These are phyloP conservation scores for Ogataea parapolymorpha DNA, from an alignment of 805 yeast genomes.

Conservation along the genomic window DNA sequence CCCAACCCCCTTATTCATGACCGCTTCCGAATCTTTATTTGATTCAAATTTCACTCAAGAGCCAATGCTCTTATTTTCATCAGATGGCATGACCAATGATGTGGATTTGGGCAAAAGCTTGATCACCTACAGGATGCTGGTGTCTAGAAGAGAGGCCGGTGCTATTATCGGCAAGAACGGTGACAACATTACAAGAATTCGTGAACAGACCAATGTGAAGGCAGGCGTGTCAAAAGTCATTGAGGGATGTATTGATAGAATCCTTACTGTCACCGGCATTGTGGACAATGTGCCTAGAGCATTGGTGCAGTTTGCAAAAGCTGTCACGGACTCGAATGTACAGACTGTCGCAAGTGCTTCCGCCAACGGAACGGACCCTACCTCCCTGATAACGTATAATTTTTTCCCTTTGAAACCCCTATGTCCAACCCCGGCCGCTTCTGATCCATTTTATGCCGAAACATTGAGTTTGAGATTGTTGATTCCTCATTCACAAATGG, in stretches of 20 bases:
- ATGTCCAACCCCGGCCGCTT: conserved; percentile 47
- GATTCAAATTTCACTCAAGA: conserved; percentile 29
- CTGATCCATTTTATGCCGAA: conserved; percentile 50
- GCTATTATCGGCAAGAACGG: conserved; percentile 88
- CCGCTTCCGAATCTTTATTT: conserved; percentile 33
- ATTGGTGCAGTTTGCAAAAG: conserved; percentile 63
- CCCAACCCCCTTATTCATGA: conserved; percentile 9
- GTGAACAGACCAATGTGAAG: conserved; percentile 73
- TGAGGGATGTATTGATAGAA: conserved; percentile 79
- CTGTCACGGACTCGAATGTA: conserved; percentile 47
- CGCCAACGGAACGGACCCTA: conserved; percentile 29
- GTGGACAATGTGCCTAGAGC: conserved; percentile 69
- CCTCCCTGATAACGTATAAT: conserved; percentile 38
- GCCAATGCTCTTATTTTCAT: conserved; percentile 6
- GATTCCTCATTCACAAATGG: conserved; percentile 82
- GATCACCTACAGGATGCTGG: conserved; percentile 53
- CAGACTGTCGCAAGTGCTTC: conserved; percentile 23
- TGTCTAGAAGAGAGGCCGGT: conserved; percentile 85
- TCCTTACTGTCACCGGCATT: conserved; percentile 73
- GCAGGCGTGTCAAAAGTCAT: conserved; percentile 84
- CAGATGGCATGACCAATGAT: conserved; percentile 23
- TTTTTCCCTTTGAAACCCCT: conserved; percentile 61
- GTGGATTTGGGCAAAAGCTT: conserved; percentile 28
- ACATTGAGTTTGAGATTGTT: conserved; percentile 62
- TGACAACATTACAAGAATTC: conserved; percentile 65